Evolutionary conservation across 441 rosid species (phyloP).

Genomic region (Daphne laureola): DNA sequence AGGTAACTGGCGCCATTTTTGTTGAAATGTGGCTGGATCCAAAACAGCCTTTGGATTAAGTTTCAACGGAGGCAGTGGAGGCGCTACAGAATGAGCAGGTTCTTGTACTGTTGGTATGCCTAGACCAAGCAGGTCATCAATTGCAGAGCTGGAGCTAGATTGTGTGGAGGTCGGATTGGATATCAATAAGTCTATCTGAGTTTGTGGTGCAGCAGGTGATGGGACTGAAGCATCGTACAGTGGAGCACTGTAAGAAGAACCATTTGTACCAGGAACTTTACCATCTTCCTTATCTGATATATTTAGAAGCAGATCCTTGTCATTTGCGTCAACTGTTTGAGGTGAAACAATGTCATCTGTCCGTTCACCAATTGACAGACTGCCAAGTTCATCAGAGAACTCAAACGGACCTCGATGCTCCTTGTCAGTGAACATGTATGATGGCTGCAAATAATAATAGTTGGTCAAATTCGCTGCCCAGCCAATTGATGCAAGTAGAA

Average conservation of each 20-base stretch:
- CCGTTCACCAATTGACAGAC: constrained; percentile 56
- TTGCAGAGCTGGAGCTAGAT: constrained; percentile 41
- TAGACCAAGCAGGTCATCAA: constrained; percentile 85
- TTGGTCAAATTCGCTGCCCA: constrained; percentile 4
- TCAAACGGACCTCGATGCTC: constrained; percentile 92
- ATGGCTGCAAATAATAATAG: constrained; percentile 54
- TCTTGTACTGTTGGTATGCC: constrained; percentile 44
- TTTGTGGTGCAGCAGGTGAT: constrained; percentile 32
- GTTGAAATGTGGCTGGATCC: constrained; percentile 82
- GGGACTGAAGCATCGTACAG: constrained; percentile 35
- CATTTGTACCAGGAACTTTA: constrained; percentile 37
- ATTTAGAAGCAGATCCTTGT: constrained; percentile 78
- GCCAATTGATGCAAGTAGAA: too few species aligned
- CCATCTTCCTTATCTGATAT: constrained; percentile 77
- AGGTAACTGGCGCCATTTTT: constrained; percentile 90
- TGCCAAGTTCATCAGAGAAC: constrained; percentile 77
- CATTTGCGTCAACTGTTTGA: constrained; percentile 80
- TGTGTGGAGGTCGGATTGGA: constrained; percentile 33
- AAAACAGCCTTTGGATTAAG: constrained; percentile 74
- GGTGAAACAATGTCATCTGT: constrained; percentile 47
- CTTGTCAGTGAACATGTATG: constrained; percentile 94
- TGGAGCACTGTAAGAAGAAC: constrained; percentile 69
- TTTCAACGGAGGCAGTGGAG: constrained; percentile 57
- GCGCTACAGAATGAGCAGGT: constrained; percentile 20
- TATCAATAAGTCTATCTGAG: constrained; percentile 40